Percentiles rank a stretch among this genome's conserved stretches.
Evolutionary conservation across 176 grass and related monocot genomes (phyloP).

Genomic region (Lolium rigidum): DNA sequence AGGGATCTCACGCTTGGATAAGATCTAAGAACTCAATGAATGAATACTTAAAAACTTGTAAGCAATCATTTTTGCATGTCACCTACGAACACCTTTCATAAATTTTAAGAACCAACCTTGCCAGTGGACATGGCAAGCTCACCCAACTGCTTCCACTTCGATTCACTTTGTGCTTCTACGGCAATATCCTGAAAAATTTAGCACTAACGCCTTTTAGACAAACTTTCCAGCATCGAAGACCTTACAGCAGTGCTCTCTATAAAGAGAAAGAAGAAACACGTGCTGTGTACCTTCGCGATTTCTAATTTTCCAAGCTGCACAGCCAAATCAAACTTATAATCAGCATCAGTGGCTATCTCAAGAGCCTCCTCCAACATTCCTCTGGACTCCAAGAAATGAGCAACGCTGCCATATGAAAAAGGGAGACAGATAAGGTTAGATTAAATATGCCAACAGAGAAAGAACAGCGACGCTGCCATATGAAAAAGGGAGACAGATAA

Average conservation of each 20-base stretch:
- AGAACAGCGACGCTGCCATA: constrained; percentile 62
- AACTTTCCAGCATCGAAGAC: constrained; percentile 13
- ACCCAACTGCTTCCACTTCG: constrained; percentile 98
- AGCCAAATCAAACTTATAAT: constrained; percentile 97
- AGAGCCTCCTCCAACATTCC: constrained; percentile 98
- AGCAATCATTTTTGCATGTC: constrained; percentile 14
- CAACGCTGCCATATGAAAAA: constrained; percentile 64
- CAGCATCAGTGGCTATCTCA: constrained; percentile 93
- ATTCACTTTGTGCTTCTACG: constrained; percentile 90
- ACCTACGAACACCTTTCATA: not conserved
- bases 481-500: constrained; percentile 6
- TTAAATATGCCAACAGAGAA: not conserved
- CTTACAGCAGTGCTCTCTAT: constrained; percentile 26
- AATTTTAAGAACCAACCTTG: constrained; percentile 65
- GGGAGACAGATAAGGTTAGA: not conserved
- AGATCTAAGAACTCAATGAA: not conserved
- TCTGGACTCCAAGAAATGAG: constrained; percentile 98
- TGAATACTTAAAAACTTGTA: constrained; percentile 1
- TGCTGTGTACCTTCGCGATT: constrained; percentile 78
- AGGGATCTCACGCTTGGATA: constrained; percentile 4
- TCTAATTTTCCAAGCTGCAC: constrained; percentile 96
- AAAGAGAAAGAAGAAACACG: constrained; percentile 20
- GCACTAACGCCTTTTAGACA: constrained; percentile 16
- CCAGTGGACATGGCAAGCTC: constrained; percentile 91
- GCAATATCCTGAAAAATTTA: constrained; percentile 71